Evolutionary conservation across 495 filamentous ascomycete species (phyloP).

Genomic region (Stereocaulon alpinum): DNA sequence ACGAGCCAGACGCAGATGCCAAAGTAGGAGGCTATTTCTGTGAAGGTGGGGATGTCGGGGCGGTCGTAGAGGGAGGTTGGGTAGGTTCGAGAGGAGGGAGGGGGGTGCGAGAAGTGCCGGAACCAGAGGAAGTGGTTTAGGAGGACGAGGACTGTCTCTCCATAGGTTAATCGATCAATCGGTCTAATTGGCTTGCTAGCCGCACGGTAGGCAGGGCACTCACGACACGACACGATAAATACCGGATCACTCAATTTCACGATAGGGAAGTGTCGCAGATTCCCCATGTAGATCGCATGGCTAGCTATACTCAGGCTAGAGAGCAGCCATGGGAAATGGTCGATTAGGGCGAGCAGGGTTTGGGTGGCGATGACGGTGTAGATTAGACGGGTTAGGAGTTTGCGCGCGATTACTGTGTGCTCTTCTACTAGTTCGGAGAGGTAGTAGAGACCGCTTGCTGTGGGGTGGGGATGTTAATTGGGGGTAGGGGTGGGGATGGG

Average conservation of each 20-base stretch:
- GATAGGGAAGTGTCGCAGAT: slow-evolving; percentile 75
- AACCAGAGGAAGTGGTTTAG: slow-evolving; percentile 98
- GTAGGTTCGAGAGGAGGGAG: slow-evolving; percentile 26
- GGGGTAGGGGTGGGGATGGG: background rate
- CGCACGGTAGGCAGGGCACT: slow-evolving; percentile 7
- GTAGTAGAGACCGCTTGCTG: slow-evolving; percentile 94
- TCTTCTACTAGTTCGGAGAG: slow-evolving; percentile 97
- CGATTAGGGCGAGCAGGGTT: slow-evolving; percentile 62
- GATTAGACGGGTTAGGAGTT: slow-evolving; percentile 71
- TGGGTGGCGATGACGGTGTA: slow-evolving; percentile 72
- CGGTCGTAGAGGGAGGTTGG: slow-evolving; percentile 32
- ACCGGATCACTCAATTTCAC: slow-evolving; percentile 84
- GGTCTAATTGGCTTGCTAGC: background rate
- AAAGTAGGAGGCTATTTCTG: slow-evolving; percentile 92
- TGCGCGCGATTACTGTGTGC: slow-evolving; percentile 85
- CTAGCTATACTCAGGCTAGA: slow-evolving; percentile 67
- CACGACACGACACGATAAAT: slow-evolving; percentile 76
- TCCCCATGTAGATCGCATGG: slow-evolving; percentile 82
- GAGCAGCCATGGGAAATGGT: slow-evolving; percentile 69
- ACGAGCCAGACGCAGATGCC: slow-evolving; percentile 95
- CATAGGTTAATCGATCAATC: background rate
- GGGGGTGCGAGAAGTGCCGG: slow-evolving; percentile 62
- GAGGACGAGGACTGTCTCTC: slow-evolving; percentile 56
- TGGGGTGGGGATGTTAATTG: background rate
- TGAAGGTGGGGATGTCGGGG: slow-evolving; percentile 69